phyloP scores from a whole-genome alignment of 2,329 filamentous ascomycete species.

The Arthrobotrys musiformis region DNA sequence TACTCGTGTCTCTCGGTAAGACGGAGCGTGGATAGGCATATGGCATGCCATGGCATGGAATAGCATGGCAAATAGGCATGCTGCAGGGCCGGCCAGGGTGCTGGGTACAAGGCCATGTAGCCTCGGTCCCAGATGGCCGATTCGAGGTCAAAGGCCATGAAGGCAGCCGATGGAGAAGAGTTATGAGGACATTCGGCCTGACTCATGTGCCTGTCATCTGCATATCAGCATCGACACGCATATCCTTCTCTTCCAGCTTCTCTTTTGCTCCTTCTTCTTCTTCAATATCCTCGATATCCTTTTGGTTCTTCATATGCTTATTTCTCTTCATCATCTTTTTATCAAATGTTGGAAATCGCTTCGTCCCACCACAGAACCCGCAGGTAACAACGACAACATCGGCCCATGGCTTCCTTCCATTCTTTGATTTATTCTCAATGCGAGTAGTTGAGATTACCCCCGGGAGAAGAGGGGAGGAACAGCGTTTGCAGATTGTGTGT shows the following conservation, averaged over 20 bases:
- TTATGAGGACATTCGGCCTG: no score
- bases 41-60: not conserved
- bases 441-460: slow-evolving; percentile 34
- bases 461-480: slow-evolving; percentile 26
- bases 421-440: slow-evolving; percentile 44
- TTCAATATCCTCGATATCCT: not conserved
- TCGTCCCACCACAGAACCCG: slow-evolving; percentile 15
- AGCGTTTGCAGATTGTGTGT: slow-evolving; percentile 42
- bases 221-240: not conserved
- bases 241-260: not conserved
- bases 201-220: slow-evolving; percentile 27
- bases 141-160: no score
- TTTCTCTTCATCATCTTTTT: not conserved
- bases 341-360: slow-evolving; percentile 31
- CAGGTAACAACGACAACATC: slow-evolving; percentile 39
- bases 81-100: not conserved
- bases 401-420: slow-evolving; percentile 29
- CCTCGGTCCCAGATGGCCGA: no score
- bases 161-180: no score
- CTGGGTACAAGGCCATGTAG: no score
- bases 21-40: not conserved
- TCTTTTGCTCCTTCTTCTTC: not conserved
- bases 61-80: not conserved
- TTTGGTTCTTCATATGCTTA: not conserved
- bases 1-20: no score